phyloP scores from a whole-genome alignment of 1,284 basidiomycete genomes.

The Ceratorhiza oryzae-sativae region DNA sequence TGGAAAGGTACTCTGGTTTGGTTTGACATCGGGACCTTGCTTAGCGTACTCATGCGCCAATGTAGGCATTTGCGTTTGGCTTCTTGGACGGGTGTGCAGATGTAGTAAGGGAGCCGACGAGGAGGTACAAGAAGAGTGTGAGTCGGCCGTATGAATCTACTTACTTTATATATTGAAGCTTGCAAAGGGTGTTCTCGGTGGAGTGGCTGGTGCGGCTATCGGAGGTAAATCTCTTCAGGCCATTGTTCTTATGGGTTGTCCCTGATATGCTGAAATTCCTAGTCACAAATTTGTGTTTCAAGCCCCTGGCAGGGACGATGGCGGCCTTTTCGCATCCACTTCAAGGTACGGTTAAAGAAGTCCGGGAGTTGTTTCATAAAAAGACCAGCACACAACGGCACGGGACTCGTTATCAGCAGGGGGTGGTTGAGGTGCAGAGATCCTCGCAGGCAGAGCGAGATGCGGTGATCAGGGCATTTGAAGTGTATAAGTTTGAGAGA shows the following conservation, averaged over 20 bases:
- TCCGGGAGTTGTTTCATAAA: conserved; percentile 49
- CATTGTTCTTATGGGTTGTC: too few species aligned
- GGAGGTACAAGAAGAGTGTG: conserved; percentile 47
- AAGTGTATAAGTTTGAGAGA: conserved; percentile 47
- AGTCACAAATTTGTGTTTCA: conserved; percentile 3
- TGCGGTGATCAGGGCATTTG: conserved; percentile 53
- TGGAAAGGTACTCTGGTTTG: conserved; percentile 50
- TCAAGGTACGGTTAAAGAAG: conserved; percentile 54
- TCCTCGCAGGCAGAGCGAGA: conserved; percentile 51
- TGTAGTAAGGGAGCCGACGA: conserved; percentile 58
- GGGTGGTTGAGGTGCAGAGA: conserved; percentile 51
- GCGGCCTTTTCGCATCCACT: conserved; percentile 56
- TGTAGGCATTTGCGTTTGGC: conserved; percentile 51
- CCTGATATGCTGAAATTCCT: not conserved
- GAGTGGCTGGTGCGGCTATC: conserved; percentile 58
- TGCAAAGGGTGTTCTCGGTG: conserved; percentile 53
- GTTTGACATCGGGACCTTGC: conserved; percentile 60
- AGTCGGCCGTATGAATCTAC: not conserved
- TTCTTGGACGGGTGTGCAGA: conserved; percentile 62
- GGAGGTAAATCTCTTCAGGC: conserved; percentile 57
- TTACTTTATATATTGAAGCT: not conserved
- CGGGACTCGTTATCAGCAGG: conserved; percentile 53
- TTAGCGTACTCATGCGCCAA: too few species aligned
- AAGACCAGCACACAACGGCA: conserved; percentile 50
- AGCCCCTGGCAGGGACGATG: conserved; percentile 50